A percentile compares a stretch with the other conserved stretches of the same genome.
Evolutionary conservation across 2,329 filamentous ascomycete species (phyloP).

Genomic region (Claviceps sp.): DNA sequence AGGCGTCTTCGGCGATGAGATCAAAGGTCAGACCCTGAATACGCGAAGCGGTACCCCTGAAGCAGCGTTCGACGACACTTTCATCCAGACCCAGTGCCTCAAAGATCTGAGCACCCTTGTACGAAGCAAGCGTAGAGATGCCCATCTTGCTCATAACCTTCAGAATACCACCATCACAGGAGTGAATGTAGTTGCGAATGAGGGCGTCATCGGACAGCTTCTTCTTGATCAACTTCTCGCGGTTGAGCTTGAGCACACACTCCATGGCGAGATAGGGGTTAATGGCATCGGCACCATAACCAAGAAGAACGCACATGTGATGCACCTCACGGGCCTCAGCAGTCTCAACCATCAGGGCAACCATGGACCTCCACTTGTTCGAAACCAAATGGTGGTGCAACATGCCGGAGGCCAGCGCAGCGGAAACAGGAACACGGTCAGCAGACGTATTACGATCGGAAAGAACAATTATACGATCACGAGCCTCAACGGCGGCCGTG

Average conservation of each 20-base stretch:
- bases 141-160: conserved; percentile 99
- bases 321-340: conserved; percentile 91
- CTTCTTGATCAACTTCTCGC: conserved; percentile 85
- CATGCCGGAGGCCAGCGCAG: conserved; percentile 79
- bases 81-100: conserved; percentile 91
- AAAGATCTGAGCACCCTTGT: conserved; percentile 97
- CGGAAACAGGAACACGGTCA: conserved; percentile 73
- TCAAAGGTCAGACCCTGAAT: conserved; percentile 93
- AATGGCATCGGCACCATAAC: conserved; percentile 87
- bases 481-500: conserved; percentile 69
- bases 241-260: conserved; percentile 93
- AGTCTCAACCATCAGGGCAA: conserved; percentile 78
- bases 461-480: conserved; percentile 74
- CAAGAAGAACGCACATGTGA: conserved; percentile 96
- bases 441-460: conserved; percentile 78
- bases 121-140: conserved; percentile 89
- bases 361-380: conserved; percentile 90
- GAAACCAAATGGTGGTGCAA: conserved; percentile 90
- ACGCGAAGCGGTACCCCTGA: conserved; percentile 84
- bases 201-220: conserved; percentile 69
- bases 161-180: conserved; percentile 86
- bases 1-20: conserved; percentile 83
- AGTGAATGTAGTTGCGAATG: conserved; percentile 93
- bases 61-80: conserved; percentile 83
- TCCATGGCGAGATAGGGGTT: conserved; percentile 94